These are phyloP conservation scores for Fagopyrum homotropicum DNA, from an alignment of 148 eudicot genomes.

Conservation along the genomic window DNA sequence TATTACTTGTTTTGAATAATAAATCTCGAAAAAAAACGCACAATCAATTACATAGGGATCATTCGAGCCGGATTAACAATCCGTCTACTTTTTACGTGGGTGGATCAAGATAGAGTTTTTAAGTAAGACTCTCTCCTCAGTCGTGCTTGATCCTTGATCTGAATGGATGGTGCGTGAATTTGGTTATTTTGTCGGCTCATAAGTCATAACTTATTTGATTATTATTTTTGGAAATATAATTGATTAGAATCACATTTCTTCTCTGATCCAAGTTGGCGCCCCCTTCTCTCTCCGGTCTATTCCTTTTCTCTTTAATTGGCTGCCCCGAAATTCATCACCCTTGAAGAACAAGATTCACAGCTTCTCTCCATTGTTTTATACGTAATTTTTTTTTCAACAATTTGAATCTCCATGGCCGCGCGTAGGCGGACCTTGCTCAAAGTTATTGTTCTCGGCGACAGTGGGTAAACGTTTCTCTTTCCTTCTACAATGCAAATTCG, in stretches of 20 bases:
- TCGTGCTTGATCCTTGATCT: not conserved
- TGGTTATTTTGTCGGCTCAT: not conserved
- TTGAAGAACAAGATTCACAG: constrained; percentile 11
- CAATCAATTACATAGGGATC: no score
- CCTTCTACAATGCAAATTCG: not conserved
- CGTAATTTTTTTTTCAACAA: not conserved
- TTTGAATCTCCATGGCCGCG: constrained; percentile 30
- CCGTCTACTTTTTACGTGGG: no score
- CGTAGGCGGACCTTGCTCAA: constrained; percentile 64
- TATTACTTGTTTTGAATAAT: no score
- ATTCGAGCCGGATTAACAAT: no score
- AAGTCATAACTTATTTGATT: not conserved
- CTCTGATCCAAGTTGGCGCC: constrained; percentile 35
- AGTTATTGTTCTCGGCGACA: constrained; percentile 69
- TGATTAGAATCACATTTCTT: not conserved
- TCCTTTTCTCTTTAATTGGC: not conserved
- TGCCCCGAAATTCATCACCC: constrained; percentile 6
- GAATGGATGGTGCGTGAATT: constrained; percentile 4
- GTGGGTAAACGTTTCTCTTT: constrained; percentile 33
- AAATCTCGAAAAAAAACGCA: no score
- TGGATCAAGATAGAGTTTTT: no score
- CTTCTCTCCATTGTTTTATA: constrained; percentile 7
- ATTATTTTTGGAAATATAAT: not conserved
- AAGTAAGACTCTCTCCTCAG: not conserved
- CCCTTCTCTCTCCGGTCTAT: constrained; percentile 18